Evolutionary conservation across 768 basidiomycete genomes (phyloP).

Genomic region (Mycena maculata): DNA sequence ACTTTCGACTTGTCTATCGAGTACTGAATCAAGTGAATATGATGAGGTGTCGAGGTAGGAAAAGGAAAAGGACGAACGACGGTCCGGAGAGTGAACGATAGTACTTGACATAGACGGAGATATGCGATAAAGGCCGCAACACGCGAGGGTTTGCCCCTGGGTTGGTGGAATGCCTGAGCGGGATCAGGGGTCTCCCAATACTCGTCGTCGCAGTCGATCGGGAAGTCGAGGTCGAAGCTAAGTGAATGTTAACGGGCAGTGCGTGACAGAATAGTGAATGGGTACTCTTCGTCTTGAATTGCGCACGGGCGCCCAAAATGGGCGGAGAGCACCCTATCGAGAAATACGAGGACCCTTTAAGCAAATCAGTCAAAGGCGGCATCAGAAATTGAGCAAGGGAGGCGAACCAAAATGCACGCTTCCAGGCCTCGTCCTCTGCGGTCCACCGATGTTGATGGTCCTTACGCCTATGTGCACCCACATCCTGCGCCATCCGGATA

Average conservation of each 20-base stretch:
- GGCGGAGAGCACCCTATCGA: constrained; percentile 61
- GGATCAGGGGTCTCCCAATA: constrained; percentile 75
- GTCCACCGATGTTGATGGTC: constrained; percentile 48
- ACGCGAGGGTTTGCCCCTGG: constrained; percentile 63
- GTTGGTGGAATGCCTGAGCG: constrained; percentile 71
- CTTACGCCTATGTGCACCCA: constrained; percentile 72
- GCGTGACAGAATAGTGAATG: constrained; percentile 22
- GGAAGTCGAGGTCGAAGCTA: constrained; percentile 80
- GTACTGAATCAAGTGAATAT: constrained; percentile 59
- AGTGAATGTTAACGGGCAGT: not conserved
- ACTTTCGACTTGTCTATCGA: constrained; percentile 74
- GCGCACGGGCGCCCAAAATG: constrained; percentile 76
- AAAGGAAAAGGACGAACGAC: constrained; percentile 56
- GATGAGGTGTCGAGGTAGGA: not conserved
- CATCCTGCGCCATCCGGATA: constrained; percentile 79
- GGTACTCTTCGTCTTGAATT: constrained; percentile 81
- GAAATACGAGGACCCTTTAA: constrained; percentile 59
- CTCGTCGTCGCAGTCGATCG: constrained; percentile 73
- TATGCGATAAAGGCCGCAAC: constrained; percentile 68
- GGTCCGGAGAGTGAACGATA: constrained; percentile 67
- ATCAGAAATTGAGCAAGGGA: not conserved
- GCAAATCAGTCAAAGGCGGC: not conserved
- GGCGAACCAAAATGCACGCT: constrained; percentile 70
- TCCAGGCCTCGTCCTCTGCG: constrained; percentile 79
- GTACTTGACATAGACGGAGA: constrained; percentile 69